Evolutionary conservation across 169 alveolate genomes (phyloP), one percentile per base, ranked within the genome.

Genomic region (Cryptosporidium xiaoi): DNA sequence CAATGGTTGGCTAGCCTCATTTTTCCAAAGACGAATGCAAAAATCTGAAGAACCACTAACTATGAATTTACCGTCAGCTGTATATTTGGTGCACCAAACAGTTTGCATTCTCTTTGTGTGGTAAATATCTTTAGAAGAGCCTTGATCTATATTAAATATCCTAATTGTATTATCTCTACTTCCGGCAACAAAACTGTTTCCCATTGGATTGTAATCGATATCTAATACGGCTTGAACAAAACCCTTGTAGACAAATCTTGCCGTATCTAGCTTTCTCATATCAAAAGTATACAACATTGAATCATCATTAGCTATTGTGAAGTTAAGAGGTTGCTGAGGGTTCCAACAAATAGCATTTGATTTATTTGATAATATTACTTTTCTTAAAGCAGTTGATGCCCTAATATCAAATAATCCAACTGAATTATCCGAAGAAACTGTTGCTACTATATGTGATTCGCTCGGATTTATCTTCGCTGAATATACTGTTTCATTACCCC

Each of bases 251-350:
- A 98, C 96, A 91, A 96, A 84, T 89, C 94, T 94, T 33, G 99
- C 99, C 58, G 92, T 84, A 64, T 96, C 93, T 77, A 97, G 92
- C 71, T 96, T 94, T 84, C 99, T 94, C 97, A 97, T 96, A 90
- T 98, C 99, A 92, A 97, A 98, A 24, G 99, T 96, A 92, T 98
- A 98, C 46, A 97, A 91, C 93, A 97, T 97, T 31, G 98, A 94
- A 92, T 98, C 99, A 85, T 98, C 99, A 91, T 97, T 97, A 29
- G 99, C 99, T 18, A 96, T 97, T 15, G 98, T 97, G 89, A 98
- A 97, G 82, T 97, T 95, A 71, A 97, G 87, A 40, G 99, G 99
- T 67, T 98, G 98, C 82, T 95, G 96, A 13, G 99, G 99, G 91
- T 98, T 98, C 99, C 99, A 98, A 66, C 99, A 92, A 15, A 98